These are phyloP conservation scores for Dictyostelium discoideum DNA, from an alignment of 78 protist species.

Conservation along the genomic window DNA sequence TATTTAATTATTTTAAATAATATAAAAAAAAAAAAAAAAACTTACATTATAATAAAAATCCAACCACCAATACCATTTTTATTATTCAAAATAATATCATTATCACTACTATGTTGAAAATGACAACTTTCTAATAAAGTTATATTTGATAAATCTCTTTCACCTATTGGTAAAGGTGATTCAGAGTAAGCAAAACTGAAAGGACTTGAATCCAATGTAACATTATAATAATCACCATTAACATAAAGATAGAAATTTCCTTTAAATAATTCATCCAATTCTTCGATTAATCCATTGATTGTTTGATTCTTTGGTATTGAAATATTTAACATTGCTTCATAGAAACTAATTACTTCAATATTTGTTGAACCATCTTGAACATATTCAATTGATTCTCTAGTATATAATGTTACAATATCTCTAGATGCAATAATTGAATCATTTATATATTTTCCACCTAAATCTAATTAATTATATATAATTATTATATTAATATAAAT, in stretches of 20 bases:
- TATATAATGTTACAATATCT: conserved; percentile 26
- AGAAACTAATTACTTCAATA: conserved; percentile 7
- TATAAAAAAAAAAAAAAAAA: not conserved
- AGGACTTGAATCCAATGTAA: conserved; percentile 15
- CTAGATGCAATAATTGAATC: conserved; percentile 10
- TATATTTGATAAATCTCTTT: not conserved
- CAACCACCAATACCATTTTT: conserved; percentile 59
- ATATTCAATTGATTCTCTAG: not conserved
- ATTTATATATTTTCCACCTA: conserved; percentile 23
- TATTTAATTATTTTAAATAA: not conserved
- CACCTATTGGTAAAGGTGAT: conserved; percentile 43
- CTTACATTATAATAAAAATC: conserved; percentile 68
- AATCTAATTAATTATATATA: not conserved
- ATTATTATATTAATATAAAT: not conserved
- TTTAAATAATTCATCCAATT: not conserved
- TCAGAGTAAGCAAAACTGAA: not conserved
- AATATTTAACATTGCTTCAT: conserved; percentile 27
- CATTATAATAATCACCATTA: conserved; percentile 22
- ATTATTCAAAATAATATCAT: not conserved
- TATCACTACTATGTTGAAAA: not conserved
- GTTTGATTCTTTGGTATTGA: conserved; percentile 4
- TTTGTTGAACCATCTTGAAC: not conserved
- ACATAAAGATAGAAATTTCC: conserved; percentile 28
- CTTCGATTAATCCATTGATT: not conserved
- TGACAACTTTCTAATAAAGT: not conserved